phyloP scores from a whole-genome alignment of 805 yeast genomes.

The Sugiyamaella smithiae region DNA sequence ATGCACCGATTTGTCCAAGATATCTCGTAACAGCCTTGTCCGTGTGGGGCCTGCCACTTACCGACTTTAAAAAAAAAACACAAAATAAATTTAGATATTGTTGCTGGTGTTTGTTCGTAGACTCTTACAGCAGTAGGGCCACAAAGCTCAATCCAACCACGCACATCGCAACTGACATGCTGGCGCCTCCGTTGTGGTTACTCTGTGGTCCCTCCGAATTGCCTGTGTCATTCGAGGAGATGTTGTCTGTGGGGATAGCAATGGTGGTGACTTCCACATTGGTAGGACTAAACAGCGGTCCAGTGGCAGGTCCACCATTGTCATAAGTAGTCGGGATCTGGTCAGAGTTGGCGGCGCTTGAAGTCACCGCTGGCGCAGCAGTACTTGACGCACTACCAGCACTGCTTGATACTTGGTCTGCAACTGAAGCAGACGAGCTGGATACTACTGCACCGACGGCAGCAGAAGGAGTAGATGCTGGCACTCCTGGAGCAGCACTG shows the following conservation, averaged over 20 bases:
- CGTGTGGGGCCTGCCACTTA: slow-evolving; percentile 18
- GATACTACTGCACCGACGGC: neutral
- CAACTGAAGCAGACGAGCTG: neutral
- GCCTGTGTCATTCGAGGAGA: neutral
- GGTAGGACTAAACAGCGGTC: neutral
- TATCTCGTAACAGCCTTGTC: slow-evolving; percentile 16
- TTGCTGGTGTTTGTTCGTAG: too few relatives aligned
- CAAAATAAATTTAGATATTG: too few relatives aligned
- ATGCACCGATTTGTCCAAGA: slow-evolving; percentile 16
- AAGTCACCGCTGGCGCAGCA: neutral
- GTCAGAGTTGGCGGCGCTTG: neutral
- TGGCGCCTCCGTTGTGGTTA: neutral
- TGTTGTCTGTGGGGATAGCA: neutral
- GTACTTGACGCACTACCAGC: neutral
- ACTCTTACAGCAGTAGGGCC: neutral
- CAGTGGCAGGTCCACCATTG: neutral
- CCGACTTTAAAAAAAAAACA: slow-evolving; percentile 4
- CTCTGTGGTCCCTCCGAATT: neutral
- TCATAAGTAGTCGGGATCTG: neutral
- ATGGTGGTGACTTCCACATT: neutral
- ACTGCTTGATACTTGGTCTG: neutral
- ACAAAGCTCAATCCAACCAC: neutral
- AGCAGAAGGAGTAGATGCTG: neutral
- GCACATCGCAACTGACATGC: neutral
- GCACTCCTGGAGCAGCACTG: neutral